Evolutionary conservation across 768 basidiomycete species (phyloP).

Genomic region (Omphalotus guepiniiformis): DNA sequence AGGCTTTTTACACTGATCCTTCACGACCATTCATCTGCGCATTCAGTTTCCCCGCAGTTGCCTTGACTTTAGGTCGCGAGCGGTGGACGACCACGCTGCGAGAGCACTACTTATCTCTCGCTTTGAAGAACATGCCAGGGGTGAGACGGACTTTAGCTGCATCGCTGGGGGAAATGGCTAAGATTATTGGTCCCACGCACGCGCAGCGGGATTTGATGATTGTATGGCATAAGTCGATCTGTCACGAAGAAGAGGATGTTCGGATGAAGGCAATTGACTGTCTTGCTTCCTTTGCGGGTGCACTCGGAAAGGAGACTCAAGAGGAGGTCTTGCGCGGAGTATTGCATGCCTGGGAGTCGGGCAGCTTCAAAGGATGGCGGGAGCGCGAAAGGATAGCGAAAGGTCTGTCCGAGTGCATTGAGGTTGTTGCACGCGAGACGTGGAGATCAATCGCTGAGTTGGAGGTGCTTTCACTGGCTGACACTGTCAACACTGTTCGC

Average conservation of each 20-base stretch:
- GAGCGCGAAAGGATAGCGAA: constrained; percentile 69
- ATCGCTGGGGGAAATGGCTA: constrained; percentile 84
- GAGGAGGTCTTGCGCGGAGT: constrained; percentile 41
- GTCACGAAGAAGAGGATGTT: constrained; percentile 62
- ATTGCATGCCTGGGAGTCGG: constrained; percentile 53
- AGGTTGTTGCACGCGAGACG: constrained; percentile 35
- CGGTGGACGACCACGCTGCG: constrained; percentile 72
- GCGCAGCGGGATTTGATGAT: constrained; percentile 64
- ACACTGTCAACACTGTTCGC: constrained; percentile 80
- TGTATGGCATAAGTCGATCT: constrained; percentile 63
- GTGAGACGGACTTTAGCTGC: constrained; percentile 82
- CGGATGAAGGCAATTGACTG: constrained; percentile 69
- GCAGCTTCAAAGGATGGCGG: constrained; percentile 66
- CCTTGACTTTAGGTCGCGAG: constrained; percentile 68
- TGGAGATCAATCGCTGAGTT: constrained; percentile 40
- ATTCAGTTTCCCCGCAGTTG: constrained; percentile 91
- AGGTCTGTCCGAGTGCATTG: constrained; percentile 46
- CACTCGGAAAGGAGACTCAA: constrained; percentile 47
- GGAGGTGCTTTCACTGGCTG: constrained; percentile 60
- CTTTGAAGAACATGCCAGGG: constrained; percentile 53
- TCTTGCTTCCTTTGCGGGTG: constrained; percentile 49
- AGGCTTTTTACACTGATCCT: constrained; percentile 57
- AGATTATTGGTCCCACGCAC: constrained; percentile 72
- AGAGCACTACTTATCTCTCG: constrained; percentile 60
- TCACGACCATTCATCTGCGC: constrained; percentile 76